A percentile compares a stretch with the other conserved stretches of the same genome.
Conservation (phyloP, 2,329 filamentous ascomycete species). For the Monosporascus sp. region DNA sequence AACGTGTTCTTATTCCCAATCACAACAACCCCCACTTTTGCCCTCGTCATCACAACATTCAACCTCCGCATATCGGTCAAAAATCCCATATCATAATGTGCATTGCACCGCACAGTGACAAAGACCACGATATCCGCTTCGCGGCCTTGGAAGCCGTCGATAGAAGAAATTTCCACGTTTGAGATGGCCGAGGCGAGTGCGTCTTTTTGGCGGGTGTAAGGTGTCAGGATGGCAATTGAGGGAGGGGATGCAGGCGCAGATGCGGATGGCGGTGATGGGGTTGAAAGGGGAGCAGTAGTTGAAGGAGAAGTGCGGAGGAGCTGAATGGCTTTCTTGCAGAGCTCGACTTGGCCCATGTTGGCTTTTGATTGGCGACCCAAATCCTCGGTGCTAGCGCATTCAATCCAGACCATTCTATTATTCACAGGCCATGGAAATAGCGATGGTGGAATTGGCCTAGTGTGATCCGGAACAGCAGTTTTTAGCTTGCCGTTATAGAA, state of each 20-base stretch:
- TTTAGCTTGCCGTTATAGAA: conserved; percentile 34
- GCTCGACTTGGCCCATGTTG: conserved; percentile 31
- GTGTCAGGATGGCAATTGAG: conserved; percentile 34
- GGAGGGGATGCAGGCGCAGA: neutral
- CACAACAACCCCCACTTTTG: neutral
- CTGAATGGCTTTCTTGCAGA: conserved; percentile 29
- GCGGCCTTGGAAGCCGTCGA: conserved; percentile 38
- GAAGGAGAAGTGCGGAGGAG: conserved; percentile 16
- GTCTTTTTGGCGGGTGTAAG: conserved; percentile 33
- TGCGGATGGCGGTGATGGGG: neutral
- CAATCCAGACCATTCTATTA: conserved; percentile 28
- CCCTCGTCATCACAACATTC: conserved; percentile 36
- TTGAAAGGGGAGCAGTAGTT: neutral
- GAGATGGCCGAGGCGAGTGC: conserved; percentile 20
- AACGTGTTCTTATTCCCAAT: too few species aligned
- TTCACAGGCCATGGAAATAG: conserved; percentile 7
- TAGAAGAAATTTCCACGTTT: conserved; percentile 31
- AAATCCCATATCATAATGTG: conserved; percentile 32
- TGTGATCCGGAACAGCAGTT: conserved; percentile 23
- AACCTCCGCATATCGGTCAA: conserved; percentile 34
- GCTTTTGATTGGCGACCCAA: conserved; percentile 32
- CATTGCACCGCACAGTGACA: conserved; percentile 37
- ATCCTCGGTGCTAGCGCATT: conserved; percentile 31
- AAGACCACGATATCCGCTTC: conserved; percentile 39
- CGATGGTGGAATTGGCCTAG: conserved; percentile 19